Evolutionary conservation across 2,329 filamentous ascomycete species (phyloP), one percentile per base, ranked within the genome.

Genomic region (Fusarium tanahbumbuense): DNA sequence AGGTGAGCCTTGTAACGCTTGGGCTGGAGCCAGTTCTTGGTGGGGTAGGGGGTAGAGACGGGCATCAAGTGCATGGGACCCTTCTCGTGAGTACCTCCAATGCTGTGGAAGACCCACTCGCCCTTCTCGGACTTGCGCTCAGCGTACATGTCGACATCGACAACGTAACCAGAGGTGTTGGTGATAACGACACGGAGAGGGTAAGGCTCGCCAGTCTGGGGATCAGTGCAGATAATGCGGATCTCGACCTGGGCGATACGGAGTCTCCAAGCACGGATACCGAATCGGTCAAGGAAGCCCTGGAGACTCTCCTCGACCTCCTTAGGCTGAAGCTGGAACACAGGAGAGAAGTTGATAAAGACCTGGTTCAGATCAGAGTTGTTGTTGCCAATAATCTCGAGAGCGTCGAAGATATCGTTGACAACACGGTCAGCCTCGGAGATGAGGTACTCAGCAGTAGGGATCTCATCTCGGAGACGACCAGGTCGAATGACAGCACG

Each of bases 341-440:
- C 93, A 12, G 94, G 93, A 0, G 93, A 96, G 85, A 99, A 99
- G 88, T 99, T 98, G 87, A 99, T 96, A 86, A 99, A 99, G 87
- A 99, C 96, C 84, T 99, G 96, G 87, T 99, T 99, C 78, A 99
- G 88, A 86, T 99, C 96, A 54, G 96, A 97, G 85, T 97, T 97
- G 85, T 98, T 98, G 87, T 97, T 98, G 78, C 96, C 96, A 78
- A 98, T 97, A 76, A 99, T 98, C 86, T 99, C 96, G 62, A 99
- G 86, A 46, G 96, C 96, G 78, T 99, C 96, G 55, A 98, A 89
- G 77, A 99, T 98, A 79, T 99, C 96, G 79, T 93, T 98, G 88
- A 99, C 94, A 75, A 98, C 87, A 70, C 96, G 91, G 78, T 99
- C 95, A 41, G 95, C 94, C 85, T 99, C 96, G 1, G 94, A 98